phyloP scores from a whole-genome alignment of 768 basidiomycete genomes.

The Rubroboletus satanas region DNA sequence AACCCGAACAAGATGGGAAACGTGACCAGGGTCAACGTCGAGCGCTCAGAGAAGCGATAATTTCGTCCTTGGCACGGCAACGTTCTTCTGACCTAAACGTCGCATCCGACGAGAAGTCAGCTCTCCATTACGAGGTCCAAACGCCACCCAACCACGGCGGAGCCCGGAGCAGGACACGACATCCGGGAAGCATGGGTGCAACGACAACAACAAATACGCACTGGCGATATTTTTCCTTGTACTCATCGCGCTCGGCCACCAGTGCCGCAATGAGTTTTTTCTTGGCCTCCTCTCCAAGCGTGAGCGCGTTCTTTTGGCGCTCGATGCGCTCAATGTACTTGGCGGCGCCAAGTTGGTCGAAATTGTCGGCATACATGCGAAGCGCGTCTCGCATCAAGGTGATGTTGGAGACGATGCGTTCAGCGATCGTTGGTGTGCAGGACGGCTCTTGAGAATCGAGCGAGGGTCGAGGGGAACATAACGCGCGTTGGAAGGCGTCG shows the following conservation, averaged over 20 bases:
- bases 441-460: neutral
- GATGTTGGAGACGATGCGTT: conserved; percentile 19
- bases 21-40: neutral
- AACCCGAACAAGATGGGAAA: neutral
- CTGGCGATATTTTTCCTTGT: neutral
- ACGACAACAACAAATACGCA: neutral
- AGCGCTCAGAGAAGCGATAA: neutral
- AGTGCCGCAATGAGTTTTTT: conserved; percentile 15
- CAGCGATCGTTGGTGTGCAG: conserved; percentile 14
- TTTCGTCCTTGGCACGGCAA: neutral
- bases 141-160: neutral
- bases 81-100: conserved; percentile 1
- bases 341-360: conserved; percentile 15
- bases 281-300: conserved; percentile 35
- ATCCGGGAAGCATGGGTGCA: neutral
- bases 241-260: conserved; percentile 1
- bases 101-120: neutral
- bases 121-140: neutral
- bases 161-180: neutral
- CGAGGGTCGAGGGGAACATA: neutral
- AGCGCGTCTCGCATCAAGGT: neutral
- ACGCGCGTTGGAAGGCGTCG: neutral
- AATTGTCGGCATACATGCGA: conserved; percentile 2
- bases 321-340: conserved; percentile 39
- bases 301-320: conserved; percentile 34